These are phyloP conservation scores for Aspergillus panamensis DNA, from an alignment of 495 filamentous ascomycete genomes.

Conservation along the genomic window DNA sequence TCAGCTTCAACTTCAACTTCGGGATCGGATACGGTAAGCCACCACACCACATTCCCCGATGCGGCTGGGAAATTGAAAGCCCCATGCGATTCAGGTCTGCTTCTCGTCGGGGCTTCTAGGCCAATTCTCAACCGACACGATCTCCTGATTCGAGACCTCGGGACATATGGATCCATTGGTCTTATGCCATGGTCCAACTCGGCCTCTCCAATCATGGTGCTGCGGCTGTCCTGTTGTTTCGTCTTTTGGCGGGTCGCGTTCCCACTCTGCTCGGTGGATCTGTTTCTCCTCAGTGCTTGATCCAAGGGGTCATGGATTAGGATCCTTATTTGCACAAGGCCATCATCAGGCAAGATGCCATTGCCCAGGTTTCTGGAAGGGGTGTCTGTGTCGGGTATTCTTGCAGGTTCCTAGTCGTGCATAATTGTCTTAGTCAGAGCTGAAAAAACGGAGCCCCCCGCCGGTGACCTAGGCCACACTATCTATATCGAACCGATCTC, in stretches of 20 bases:
- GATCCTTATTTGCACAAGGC: neutral
- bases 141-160: no score
- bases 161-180: no score
- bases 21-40: neutral
- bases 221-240: neutral
- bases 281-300: slow-evolving; percentile 3
- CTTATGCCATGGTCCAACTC: neutral
- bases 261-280: neutral
- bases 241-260: slow-evolving; percentile 1
- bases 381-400: slow-evolving; percentile 1
- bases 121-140: neutral
- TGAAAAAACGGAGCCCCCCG: no score
- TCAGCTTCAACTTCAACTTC: neutral
- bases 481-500: neutral
- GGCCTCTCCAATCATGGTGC: neutral
- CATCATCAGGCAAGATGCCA: neutral
- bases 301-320: neutral
- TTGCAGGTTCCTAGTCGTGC: neutral
- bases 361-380: neutral
- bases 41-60: neutral
- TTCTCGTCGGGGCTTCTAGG: no score
- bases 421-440: no score
- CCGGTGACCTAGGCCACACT: no score
- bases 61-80: neutral
- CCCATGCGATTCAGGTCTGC: no score